These are phyloP conservation scores for Ustilaginoidea virens DNA, from an alignment of 2,329 filamentous ascomycete species.

Conservation along the genomic window DNA sequence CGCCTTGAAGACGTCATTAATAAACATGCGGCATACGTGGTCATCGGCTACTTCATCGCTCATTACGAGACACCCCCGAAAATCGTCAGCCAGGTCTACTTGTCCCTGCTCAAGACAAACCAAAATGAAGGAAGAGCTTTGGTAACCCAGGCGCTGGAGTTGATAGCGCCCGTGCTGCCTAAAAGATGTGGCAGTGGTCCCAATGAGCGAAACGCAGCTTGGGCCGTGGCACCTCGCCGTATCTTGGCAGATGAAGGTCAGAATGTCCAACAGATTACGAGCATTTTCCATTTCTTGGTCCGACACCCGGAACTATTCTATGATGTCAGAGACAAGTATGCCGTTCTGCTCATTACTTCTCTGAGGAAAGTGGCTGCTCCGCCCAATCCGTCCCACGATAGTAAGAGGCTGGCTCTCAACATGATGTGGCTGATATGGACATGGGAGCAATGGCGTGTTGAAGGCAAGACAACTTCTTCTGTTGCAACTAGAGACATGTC, in stretches of 20 bases:
- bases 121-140: conserved; percentile 87
- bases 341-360: conserved; percentile 74
- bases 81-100: conserved; percentile 91
- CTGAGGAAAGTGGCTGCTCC: conserved; percentile 76
- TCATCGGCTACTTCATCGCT: conserved; percentile 95
- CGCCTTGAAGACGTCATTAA: conserved; percentile 97
- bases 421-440: conserved; percentile 82
- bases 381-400: conserved; percentile 76
- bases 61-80: conserved; percentile 93
- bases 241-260: conserved; percentile 89
- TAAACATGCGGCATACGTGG: conserved; percentile 93
- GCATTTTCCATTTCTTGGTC: conserved; percentile 94
- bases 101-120: conserved; percentile 78
- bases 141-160: conserved; percentile 85
- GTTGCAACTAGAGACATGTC: conserved; percentile 26
- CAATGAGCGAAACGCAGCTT: conserved; percentile 62
- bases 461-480: conserved; percentile 29
- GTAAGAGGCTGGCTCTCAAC: conserved; percentile 78
- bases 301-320: conserved; percentile 89
- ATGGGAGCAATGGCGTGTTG: conserved; percentile 78
- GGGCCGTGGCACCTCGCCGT: conserved; percentile 79
- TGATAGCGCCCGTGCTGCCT: conserved; percentile 86
- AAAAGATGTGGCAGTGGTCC: conserved; percentile 60
- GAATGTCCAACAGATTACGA: conserved; percentile 89
- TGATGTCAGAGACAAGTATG: conserved; percentile 83